Percentiles rank a stretch among this genome's conserved stretches.
Conservation (phyloP, 2,329 filamentous ascomycete species). For the Microcyclospora tardicrescens region DNA sequence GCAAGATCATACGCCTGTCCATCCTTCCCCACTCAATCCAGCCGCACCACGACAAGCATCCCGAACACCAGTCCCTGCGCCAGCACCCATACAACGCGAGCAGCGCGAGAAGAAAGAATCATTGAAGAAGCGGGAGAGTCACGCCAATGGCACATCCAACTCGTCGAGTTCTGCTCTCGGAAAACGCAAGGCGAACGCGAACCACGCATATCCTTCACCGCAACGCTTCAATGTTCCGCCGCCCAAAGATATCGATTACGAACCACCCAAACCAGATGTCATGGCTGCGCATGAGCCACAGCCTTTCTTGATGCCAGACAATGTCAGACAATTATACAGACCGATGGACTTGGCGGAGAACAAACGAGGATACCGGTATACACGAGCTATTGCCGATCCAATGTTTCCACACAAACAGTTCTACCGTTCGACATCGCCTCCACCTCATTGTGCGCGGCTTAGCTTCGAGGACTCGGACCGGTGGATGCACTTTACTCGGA, state of each 20-base stretch:
- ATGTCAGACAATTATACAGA: slow-evolving; percentile 32
- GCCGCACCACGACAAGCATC: slow-evolving; percentile 27
- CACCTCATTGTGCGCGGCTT: slow-evolving; percentile 70
- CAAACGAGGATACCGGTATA: slow-evolving; percentile 69
- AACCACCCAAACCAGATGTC: slow-evolving; percentile 34
- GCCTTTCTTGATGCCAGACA: slow-evolving; percentile 31
- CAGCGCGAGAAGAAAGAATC: slow-evolving; percentile 39
- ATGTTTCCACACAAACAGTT: slow-evolving; percentile 74
- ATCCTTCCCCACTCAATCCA: slow-evolving; percentile 64
- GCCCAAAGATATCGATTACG: slow-evolving; percentile 35
- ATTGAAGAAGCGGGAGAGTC: slow-evolving; percentile 40
- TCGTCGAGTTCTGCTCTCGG: slow-evolving; percentile 14
- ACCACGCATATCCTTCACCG: slow-evolving; percentile 29
- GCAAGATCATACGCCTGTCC: slow-evolving; percentile 46
- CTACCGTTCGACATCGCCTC: slow-evolving; percentile 78
- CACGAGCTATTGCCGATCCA: slow-evolving; percentile 80
- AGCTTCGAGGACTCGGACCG: slow-evolving; percentile 86
- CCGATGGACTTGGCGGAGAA: slow-evolving; percentile 46
- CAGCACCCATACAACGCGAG: slow-evolving; percentile 33
- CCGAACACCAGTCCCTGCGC: slow-evolving; percentile 26
- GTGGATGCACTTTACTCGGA: slow-evolving; percentile 63
- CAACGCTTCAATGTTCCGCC: slow-evolving; percentile 39
- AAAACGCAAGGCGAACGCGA: slow-evolving; percentile 26
- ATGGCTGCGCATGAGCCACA: slow-evolving; percentile 35
- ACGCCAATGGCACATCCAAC: slow-evolving; percentile 23